Percentiles rank a stretch among this genome's conserved stretches.
phyloP scores from a whole-genome alignment of 2,329 filamentous ascomycete species.

The Venturia asperata region DNA sequence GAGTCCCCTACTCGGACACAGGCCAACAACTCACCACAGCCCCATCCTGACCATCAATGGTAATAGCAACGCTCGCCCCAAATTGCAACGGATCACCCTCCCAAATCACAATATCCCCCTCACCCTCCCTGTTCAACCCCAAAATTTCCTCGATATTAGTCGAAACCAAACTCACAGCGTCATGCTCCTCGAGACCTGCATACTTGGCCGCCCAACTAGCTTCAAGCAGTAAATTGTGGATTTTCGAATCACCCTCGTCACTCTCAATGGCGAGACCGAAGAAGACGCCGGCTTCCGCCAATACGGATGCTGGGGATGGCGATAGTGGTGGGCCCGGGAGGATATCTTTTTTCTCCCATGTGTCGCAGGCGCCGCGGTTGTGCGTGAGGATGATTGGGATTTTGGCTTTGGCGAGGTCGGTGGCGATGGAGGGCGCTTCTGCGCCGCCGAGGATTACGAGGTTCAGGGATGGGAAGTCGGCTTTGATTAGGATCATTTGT shows the following conservation, averaged over 20 bases:
- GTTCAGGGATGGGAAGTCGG: constrained; percentile 34
- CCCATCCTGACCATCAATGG: constrained; percentile 37
- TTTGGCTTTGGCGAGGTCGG: constrained; percentile 49
- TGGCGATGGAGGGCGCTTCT: constrained; percentile 54
- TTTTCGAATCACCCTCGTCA: constrained; percentile 48
- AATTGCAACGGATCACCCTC: constrained; percentile 59
- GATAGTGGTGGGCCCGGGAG: constrained; percentile 59
- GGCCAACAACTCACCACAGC: constrained; percentile 17
- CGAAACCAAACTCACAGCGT: constrained; percentile 52
- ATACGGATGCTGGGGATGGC: constrained; percentile 53
- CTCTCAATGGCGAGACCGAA: constrained; percentile 56
- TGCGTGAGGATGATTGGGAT: constrained; percentile 51
- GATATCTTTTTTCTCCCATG: constrained; percentile 57
- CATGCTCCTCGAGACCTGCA: constrained; percentile 45
- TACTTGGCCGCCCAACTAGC: constrained; percentile 49
- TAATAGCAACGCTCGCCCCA: constrained; percentile 48
- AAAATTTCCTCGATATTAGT: constrained; percentile 53
- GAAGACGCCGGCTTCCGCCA: constrained; percentile 53
- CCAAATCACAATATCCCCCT: constrained; percentile 51
- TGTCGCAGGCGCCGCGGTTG: constrained; percentile 36
- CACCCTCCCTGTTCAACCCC: constrained; percentile 33
- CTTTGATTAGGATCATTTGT: constrained; percentile 52
- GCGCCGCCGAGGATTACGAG: constrained; percentile 56
- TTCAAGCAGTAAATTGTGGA: constrained; percentile 42
- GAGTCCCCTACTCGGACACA: not conserved